Evolutionary conservation across 2,329 filamentous ascomycete species (phyloP).

Genomic region (Bipolaris bicolor): DNA sequence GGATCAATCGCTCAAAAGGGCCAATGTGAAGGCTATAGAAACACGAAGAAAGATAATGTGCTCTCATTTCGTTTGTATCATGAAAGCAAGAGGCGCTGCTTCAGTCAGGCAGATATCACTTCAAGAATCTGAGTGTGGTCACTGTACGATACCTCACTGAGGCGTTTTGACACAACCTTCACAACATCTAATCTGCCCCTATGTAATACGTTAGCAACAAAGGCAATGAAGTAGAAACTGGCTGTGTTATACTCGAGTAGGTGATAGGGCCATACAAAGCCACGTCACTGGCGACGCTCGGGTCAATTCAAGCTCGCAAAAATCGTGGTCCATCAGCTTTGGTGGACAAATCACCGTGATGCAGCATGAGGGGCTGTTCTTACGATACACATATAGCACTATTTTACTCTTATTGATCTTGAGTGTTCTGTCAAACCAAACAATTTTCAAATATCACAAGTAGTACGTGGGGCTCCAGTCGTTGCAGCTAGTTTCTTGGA

Average conservation of each 20-base stretch:
- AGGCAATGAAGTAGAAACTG: background rate
- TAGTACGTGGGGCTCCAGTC: too few relatives aligned
- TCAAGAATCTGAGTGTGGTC: too few relatives aligned
- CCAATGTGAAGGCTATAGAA: background rate
- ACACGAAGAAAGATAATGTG: too few relatives aligned
- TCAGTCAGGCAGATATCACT: too few relatives aligned
- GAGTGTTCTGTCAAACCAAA: too few relatives aligned
- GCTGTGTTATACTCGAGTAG: background rate
- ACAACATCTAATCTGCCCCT: background rate
- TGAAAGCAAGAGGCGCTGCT: too few relatives aligned
- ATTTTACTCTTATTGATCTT: too few relatives aligned
- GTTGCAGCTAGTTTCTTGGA: too few relatives aligned
- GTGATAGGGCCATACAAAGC: background rate
- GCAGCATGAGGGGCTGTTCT: too few relatives aligned
- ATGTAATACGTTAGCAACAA: background rate
- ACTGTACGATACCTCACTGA: background rate
- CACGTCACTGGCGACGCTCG: background rate
- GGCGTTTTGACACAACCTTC: background rate
- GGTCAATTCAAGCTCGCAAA: background rate
- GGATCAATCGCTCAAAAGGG: background rate
- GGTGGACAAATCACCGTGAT: conserved; percentile 10
- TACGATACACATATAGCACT: too few relatives aligned
- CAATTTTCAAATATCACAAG: too few relatives aligned
- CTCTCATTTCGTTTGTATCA: too few relatives aligned
- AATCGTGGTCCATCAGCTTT: conserved; percentile 27